A percentile compares a stretch with the other conserved stretches of the same genome.
Conservation (phyloP, 2,329 filamentous ascomycete species). For the Paecilomyces formosus region DNA sequence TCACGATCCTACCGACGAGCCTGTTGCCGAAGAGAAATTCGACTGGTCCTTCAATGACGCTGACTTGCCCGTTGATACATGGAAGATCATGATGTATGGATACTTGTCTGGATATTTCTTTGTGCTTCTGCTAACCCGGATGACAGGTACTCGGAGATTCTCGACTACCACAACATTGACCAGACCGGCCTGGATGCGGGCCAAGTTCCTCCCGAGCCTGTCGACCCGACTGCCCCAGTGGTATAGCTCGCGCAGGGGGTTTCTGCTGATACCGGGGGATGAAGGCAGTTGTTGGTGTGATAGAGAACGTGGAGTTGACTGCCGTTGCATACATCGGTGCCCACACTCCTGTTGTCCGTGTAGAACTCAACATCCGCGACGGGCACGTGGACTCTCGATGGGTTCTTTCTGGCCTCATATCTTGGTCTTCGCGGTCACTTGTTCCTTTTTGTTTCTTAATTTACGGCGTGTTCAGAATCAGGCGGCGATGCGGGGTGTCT, state of each 20-base stretch:
- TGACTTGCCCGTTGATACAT: slow-evolving; percentile 95
- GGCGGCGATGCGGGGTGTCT: slow-evolving; percentile 8
- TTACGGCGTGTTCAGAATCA: slow-evolving; percentile 9
- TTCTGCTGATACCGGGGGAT: slow-evolving; percentile 5
- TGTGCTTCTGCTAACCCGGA: slow-evolving; percentile 6
- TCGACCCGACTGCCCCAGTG: slow-evolving; percentile 5
- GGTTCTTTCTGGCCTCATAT: slow-evolving; percentile 3
- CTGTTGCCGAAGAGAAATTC: slow-evolving; percentile 92
- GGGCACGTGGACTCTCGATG: slow-evolving; percentile 9
- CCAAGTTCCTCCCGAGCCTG: slow-evolving; percentile 18
- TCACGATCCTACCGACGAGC: slow-evolving; percentile 95
- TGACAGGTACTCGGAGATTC: slow-evolving; percentile 90
- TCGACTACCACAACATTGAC: slow-evolving; percentile 96
- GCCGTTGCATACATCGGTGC: neutral
- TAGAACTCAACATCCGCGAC: slow-evolving; percentile 13
- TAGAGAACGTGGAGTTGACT: neutral
- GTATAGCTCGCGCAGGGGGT: neutral
- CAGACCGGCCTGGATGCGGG: slow-evolving; percentile 25
- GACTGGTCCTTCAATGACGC: slow-evolving; percentile 99
- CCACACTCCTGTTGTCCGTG: neutral
- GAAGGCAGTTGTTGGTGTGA: slow-evolving; percentile 9
- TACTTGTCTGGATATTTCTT: neutral
- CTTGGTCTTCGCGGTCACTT: slow-evolving; percentile 4
- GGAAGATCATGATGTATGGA: slow-evolving; percentile 99
- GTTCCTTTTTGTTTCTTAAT: neutral